Percentiles rank a stretch among this genome's conserved stretches.
Evolutionary conservation across 169 alveolate genomes (phyloP).

Genomic region (Eimeria sp.): DNA sequence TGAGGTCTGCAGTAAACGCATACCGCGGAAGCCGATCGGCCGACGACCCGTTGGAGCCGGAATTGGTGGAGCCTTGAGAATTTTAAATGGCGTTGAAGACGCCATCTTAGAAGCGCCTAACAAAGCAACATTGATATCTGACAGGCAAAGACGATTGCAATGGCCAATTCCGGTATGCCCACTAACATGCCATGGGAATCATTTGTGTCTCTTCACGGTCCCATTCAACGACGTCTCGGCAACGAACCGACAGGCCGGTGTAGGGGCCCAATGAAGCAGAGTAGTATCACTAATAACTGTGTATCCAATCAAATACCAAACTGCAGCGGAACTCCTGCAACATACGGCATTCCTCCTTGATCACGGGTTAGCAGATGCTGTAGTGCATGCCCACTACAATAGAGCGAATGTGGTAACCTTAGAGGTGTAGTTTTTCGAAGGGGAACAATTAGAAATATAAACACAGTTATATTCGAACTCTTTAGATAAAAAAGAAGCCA

Average conservation of each 20-base stretch:
- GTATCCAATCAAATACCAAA: not conserved
- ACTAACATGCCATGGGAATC: not conserved
- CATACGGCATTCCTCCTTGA: not conserved
- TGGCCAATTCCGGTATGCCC: not conserved
- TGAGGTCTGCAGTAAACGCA: not conserved
- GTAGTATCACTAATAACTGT: not conserved
- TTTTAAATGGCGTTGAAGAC: conserved; percentile 64
- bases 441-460: too few relatives aligned
- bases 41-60: conserved; percentile 78
- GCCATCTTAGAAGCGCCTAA: conserved; percentile 14
- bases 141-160: not conserved
- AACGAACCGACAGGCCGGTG: too few relatives aligned
- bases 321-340: not conserved
- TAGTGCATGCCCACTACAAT: too few relatives aligned
- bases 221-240: too few relatives aligned
- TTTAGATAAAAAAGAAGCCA: too few relatives aligned
- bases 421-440: too few relatives aligned
- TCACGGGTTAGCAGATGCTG: not conserved
- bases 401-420: too few relatives aligned
- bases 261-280: not conserved
- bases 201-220: not conserved
- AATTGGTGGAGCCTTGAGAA: conserved; percentile 74
- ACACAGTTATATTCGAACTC: too few relatives aligned
- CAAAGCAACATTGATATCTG: not conserved
- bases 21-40: conserved; percentile 82